Evolutionary conservation across 768 basidiomycete genomes (phyloP).

Genomic region (Termitomyces sp.): DNA sequence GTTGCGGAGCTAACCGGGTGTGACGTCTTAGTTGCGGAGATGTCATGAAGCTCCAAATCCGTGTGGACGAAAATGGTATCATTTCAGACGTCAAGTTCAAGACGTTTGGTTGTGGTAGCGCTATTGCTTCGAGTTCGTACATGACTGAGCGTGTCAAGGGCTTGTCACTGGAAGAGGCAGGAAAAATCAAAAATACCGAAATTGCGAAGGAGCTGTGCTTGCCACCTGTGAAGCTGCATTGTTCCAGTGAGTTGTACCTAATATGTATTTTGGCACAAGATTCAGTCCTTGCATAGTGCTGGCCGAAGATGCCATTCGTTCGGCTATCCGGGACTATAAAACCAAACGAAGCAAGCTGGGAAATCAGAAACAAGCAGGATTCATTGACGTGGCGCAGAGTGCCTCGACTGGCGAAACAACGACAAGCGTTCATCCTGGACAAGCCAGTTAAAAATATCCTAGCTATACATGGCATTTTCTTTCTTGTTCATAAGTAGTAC

Average conservation of each 20-base stretch:
- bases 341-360: constrained; percentile 62
- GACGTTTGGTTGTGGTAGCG: constrained; percentile 98
- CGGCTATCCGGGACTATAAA: constrained; percentile 94
- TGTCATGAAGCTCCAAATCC: constrained; percentile 99
- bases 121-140: constrained; percentile 96
- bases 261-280: neutral
- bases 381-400: constrained; percentile 66
- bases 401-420: constrained; percentile 47
- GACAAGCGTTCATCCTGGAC: constrained; percentile 43
- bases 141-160: constrained; percentile 99
- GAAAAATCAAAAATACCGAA: constrained; percentile 97
- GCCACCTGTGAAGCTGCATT: constrained; percentile 95
- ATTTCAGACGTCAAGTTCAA: constrained; percentile 99
- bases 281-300: constrained; percentile 54
- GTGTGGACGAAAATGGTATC: constrained; percentile 90
- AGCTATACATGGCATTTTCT: neutral
- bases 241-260: constrained; percentile 62
- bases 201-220: constrained; percentile 96
- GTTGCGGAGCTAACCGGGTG: constrained; percentile 25
- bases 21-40: constrained; percentile 71
- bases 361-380: constrained; percentile 52
- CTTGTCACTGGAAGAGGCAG: constrained; percentile 88
- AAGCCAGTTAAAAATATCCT: constrained; percentile 17
- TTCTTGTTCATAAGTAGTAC: constrained; percentile 4
- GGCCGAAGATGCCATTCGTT: constrained; percentile 97